Base-by-base conservation (phyloP, 306 rosid species). In the Vigna mungo region DNA sequence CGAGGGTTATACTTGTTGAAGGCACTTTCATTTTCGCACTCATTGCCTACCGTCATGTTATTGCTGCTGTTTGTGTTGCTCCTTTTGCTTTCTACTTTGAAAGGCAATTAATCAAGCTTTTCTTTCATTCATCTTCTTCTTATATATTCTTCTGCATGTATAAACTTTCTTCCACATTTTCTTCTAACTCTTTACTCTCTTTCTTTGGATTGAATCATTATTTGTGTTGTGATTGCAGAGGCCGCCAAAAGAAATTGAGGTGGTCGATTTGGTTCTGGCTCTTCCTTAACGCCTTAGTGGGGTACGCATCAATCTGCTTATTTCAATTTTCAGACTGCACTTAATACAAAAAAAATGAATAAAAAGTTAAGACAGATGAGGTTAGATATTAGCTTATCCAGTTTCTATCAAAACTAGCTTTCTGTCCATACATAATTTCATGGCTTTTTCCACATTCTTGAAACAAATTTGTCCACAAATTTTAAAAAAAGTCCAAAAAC, bases 1-100 rank as follows among this genome's bases (percentile, higher is more conserved):
- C 91, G 0, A 85, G 86, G 55, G 64, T 80, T 1, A 73, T 87
- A 21, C 47, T 90, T 1, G 53, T 58, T 11, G 9, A 72, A 13
- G 92, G 91, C 52, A 85, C 87, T 60, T 90, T 85, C 79, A 69
- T 88, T 44, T 88, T 88, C 20, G 85, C 91, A 43, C 86, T 88
- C 64, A 68, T 90, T 76, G 82, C 88, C 1, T 90, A 90, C 36
- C 87, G 91, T 14, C 90, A 90, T 13, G 15, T 72, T 6, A 87
- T 90, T 21, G 91, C 88, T 13, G 84, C 91, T 20, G 10, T 88
- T 5, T 82, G 85, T 69, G 89, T 90, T 62, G 91, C 91, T 5
- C 89, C 92, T 46, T 82, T 88, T 54, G 92, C 91, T 9, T 80
- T 88, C 74, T 85, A 67, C 27, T 78, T 86, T 21, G 91, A 90